Conservation (phyloP, 257 asterid genomes). For the Nicotiana tabacum region DNA sequence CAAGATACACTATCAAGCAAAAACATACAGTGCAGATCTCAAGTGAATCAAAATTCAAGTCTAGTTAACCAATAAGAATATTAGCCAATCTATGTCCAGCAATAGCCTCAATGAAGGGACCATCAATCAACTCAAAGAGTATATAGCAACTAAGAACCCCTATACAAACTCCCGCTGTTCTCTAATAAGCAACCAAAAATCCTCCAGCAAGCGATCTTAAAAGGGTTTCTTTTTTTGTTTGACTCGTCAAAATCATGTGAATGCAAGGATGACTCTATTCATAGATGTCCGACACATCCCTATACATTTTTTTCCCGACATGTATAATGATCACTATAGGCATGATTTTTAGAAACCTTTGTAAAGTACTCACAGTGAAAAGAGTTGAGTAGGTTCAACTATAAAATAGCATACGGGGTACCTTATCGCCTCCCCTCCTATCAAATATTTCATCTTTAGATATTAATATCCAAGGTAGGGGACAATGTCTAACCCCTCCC, state of each 20-base stretch:
- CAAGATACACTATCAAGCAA: not conserved
- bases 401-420: not conserved
- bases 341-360: not conserved
- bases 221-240: not conserved
- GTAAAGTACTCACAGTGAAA: not conserved
- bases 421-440: not conserved
- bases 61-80: not conserved
- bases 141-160: not conserved
- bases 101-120: slow-evolving; percentile 1
- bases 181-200: not conserved
- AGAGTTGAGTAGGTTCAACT: not conserved
- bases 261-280: not conserved
- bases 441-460: not conserved
- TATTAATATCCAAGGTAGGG: not conserved
- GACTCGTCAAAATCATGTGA: not conserved
- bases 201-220: not conserved
- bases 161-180: not conserved
- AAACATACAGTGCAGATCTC: not conserved
- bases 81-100: not conserved
- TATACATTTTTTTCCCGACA: not conserved
- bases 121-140: not conserved
- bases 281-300: not conserved
- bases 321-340: not conserved
- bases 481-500: not conserved
- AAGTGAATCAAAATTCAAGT: not conserved